These are phyloP conservation scores for Parastagonospora avenae DNA, from an alignment of 2,329 filamentous ascomycete species.

Conservation along the genomic window DNA sequence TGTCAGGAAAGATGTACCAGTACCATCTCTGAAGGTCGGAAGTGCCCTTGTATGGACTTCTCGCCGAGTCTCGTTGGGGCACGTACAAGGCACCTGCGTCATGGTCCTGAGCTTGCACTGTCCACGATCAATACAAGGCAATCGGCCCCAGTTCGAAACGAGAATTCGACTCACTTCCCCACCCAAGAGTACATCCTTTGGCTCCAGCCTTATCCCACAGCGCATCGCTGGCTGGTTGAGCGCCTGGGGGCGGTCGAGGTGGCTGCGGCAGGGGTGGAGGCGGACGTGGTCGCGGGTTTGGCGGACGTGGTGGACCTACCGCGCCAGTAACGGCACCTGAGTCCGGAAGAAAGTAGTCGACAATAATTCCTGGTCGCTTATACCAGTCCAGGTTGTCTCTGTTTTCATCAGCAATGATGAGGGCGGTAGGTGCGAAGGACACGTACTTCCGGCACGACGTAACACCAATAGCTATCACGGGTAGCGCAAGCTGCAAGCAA, in stretches of 20 bases:
- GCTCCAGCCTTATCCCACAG: slow-evolving; percentile 11
- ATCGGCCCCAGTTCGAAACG: background rate
- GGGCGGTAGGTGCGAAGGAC: background rate
- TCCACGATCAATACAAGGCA: background rate
- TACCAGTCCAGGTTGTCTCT: background rate
- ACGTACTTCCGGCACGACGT: background rate
- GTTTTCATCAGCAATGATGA: background rate
- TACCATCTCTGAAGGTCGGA: slow-evolving; percentile 12
- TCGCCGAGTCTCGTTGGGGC: slow-evolving; percentile 9
- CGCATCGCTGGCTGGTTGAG: slow-evolving; percentile 9
- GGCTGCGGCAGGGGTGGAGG: slow-evolving; percentile 12
- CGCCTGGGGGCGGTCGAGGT: slow-evolving; percentile 1
- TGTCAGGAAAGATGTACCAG: slow-evolving; percentile 11
- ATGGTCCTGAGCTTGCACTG: slow-evolving; percentile 12
- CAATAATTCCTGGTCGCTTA: background rate
- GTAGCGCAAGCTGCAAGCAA: background rate
- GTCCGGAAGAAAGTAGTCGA: background rate
- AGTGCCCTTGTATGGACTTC: slow-evolving; percentile 6
- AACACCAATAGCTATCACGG: background rate
- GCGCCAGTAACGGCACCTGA: background rate
- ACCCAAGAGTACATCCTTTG: slow-evolving; percentile 18
- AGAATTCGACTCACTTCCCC: slow-evolving; percentile 3
- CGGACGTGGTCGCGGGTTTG: slow-evolving; percentile 2
- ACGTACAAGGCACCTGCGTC: slow-evolving; percentile 11
- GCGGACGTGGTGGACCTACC: background rate